Evolutionary conservation across 1,139 yeast species (phyloP).

Genomic region (Lodderomyces orthopsilosis): DNA sequence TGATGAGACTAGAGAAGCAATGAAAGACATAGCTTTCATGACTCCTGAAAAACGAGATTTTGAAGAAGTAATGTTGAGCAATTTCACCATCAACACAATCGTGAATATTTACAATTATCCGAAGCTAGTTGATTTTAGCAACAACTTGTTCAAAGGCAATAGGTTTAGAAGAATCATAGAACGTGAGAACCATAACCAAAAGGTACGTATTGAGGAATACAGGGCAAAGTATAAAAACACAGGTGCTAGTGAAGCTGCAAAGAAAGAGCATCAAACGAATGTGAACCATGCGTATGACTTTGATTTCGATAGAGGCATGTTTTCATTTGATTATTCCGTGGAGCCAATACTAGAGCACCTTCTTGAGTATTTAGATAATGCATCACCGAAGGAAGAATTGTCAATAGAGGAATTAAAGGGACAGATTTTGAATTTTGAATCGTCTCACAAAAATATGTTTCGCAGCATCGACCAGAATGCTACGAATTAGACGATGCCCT

Average conservation of each 20-base stretch:
- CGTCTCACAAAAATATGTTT: constrained; percentile 11
- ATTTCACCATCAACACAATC: constrained; percentile 17
- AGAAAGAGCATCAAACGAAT: not conserved
- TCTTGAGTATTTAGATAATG: constrained; percentile 4
- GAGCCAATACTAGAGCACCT: constrained; percentile 7
- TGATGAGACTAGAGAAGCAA: constrained; percentile 4
- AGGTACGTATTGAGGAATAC: constrained; percentile 11
- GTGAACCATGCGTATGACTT: constrained; percentile 14
- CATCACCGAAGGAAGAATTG: not conserved
- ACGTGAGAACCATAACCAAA: constrained; percentile 15
- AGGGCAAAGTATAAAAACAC: constrained; percentile 7
- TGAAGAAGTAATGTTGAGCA: constrained; percentile 23
- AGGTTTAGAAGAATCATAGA: constrained; percentile 8
- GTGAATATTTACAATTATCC: constrained; percentile 26
- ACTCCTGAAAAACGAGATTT: constrained; percentile 22
- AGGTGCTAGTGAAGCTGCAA: not conserved
- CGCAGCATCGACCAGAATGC: constrained; percentile 6
- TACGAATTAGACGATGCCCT: no score
- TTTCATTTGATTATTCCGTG: constrained; percentile 20
- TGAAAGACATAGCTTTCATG: constrained; percentile 23
- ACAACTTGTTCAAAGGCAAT: constrained; percentile 1
- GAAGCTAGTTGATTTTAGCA: constrained; percentile 13
- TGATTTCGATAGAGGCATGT: constrained; percentile 22
- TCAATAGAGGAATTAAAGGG: constrained; percentile 2
- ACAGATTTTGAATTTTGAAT: constrained; percentile 9